These are phyloP conservation scores for Carex pumila DNA, from an alignment of 176 grass and related monocot genomes.

Conservation along the genomic window DNA sequence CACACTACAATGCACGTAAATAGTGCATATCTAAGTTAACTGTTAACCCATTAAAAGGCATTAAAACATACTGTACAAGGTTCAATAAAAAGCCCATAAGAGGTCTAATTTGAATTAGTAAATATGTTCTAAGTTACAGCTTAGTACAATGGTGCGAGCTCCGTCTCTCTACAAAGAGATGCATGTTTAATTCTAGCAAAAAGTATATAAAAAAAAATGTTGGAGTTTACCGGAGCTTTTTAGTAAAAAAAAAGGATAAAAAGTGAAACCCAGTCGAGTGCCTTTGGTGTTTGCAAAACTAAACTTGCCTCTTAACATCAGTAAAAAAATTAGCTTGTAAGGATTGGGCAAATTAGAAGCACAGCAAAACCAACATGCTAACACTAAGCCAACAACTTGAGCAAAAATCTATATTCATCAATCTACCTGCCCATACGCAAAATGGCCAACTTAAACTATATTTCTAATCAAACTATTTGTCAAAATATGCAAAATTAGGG, in stretches of 20 bases:
- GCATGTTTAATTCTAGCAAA: too few species aligned
- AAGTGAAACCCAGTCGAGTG: neutral
- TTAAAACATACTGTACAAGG: neutral
- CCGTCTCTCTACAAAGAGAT: too few species aligned
- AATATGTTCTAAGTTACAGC: neutral
- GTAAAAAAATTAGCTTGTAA: neutral
- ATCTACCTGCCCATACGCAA: neutral
- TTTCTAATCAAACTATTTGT: neutral
- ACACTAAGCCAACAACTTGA: neutral
- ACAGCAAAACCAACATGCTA: neutral
- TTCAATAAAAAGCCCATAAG: neutral
- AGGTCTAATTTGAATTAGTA: neutral
- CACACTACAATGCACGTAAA: neutral
- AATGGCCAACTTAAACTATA: neutral
- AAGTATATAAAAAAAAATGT: too few species aligned
- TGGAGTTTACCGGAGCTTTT: too few species aligned
- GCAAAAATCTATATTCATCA: neutral
- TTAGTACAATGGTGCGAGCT: too few species aligned
- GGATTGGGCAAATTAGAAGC: neutral
- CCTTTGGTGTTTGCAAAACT: neutral
- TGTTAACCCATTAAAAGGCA: neutral
- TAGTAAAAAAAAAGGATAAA: neutral
- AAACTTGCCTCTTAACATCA: neutral
- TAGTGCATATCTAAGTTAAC: neutral
- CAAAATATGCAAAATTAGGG: neutral